Evolutionary conservation across 371 early-diverging fungal species (phyloP).

Genomic region (Mucor sp.): DNA sequence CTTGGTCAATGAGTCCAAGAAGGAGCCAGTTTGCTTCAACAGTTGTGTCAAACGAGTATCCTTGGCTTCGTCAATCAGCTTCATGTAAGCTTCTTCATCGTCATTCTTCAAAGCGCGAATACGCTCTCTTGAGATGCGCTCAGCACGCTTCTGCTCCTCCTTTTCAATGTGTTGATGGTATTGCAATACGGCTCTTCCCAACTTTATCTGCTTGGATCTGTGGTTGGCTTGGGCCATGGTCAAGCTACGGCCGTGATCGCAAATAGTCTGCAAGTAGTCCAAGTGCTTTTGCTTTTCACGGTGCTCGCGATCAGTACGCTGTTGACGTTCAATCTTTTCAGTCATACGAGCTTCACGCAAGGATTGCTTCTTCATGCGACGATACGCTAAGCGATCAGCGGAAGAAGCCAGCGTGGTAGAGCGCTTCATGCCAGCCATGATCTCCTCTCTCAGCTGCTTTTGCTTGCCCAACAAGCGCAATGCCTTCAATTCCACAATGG

Average conservation of each 20-base stretch:
- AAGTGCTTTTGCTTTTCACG: slow-evolving; percentile 83
- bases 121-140: slow-evolving; percentile 91
- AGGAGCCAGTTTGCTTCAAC: slow-evolving; percentile 88
- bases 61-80: slow-evolving; percentile 93
- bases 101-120: slow-evolving; percentile 90
- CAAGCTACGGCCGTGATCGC: slow-evolving; percentile 81
- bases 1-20: slow-evolving; percentile 77
- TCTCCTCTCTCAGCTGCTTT: slow-evolving; percentile 77
- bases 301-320: slow-evolving; percentile 85
- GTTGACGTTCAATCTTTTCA: slow-evolving; percentile 88
- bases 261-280: slow-evolving; percentile 76
- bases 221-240: slow-evolving; percentile 62
- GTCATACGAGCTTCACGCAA: slow-evolving; percentile 89
- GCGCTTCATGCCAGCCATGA: slow-evolving; percentile 67
- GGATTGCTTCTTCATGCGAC: slow-evolving; percentile 88
- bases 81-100: slow-evolving; percentile 97
- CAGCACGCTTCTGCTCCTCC: slow-evolving; percentile 88
- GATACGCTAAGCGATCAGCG: slow-evolving; percentile 76
- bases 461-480: slow-evolving; percentile 79
- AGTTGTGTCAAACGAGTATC: slow-evolving; percentile 93
- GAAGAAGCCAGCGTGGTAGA: slow-evolving; percentile 80
- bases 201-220: slow-evolving; percentile 54
- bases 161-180: slow-evolving; percentile 86
- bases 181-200: slow-evolving; percentile 80
- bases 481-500: slow-evolving; percentile 89